These are phyloP conservation scores for Amaranthus hypochondriacus DNA, from an alignment of 148 eudicot genomes.

Conservation along the genomic window DNA sequence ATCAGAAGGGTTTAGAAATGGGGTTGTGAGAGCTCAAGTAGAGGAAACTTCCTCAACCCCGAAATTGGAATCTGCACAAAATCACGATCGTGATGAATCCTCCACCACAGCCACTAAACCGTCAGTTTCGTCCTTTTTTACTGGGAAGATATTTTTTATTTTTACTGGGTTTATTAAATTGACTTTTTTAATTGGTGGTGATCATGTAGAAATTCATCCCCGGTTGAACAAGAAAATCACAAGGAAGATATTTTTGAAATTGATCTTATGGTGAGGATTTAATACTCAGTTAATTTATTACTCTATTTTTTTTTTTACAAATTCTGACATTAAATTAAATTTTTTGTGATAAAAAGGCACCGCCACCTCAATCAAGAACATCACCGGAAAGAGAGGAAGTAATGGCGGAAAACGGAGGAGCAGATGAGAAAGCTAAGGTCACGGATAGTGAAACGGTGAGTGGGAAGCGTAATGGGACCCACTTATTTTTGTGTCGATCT, in stretches of 20 bases:
- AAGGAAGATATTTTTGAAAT: conserved; percentile 73
- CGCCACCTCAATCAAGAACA: conserved; percentile 62
- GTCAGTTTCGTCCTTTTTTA: conserved; percentile 37
- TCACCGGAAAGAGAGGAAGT: conserved; percentile 67
- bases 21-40: conserved; percentile 39
- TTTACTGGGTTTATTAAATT: background rate
- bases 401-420: conserved; percentile 23
- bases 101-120: conserved; percentile 33
- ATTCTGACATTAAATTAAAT: background rate
- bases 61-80: conserved; percentile 41
- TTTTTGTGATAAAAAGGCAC: conserved; percentile 46
- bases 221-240: conserved; percentile 35
- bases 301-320: background rate
- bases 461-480: conserved; percentile 25
- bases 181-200: background rate
- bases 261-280: conserved; percentile 85
- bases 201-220: conserved; percentile 32
- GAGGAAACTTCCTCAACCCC: conserved; percentile 42
- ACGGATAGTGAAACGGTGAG: conserved; percentile 45
- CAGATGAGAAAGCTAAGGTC: conserved; percentile 37
- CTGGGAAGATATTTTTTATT: background rate
- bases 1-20: conserved; percentile 26
- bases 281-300: background rate
- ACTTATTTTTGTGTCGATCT: conserved; percentile 4
- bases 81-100: conserved; percentile 36